Conservation (phyloP, 208 protist species). For the Wallacemonas rigidus region DNA sequence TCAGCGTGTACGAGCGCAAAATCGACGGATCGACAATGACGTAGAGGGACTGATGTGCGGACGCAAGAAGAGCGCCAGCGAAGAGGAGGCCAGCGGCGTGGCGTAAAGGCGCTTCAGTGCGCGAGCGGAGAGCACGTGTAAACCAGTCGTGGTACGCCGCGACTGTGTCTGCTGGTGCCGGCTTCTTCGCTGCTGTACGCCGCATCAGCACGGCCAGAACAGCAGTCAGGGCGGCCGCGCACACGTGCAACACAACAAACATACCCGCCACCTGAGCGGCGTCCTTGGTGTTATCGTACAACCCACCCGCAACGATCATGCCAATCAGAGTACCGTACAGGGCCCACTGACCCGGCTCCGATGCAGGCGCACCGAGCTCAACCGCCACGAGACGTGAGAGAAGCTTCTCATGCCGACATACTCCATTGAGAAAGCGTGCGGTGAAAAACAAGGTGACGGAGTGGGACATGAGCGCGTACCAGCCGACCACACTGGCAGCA, state of each 20-base stretch:
- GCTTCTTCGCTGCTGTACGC: too few species aligned
- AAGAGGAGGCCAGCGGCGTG: background rate
- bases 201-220: background rate
- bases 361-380: constrained; percentile 16
- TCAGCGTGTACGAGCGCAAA: background rate
- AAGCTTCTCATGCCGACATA: constrained; percentile 60
- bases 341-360: background rate
- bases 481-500: constrained; percentile 24
- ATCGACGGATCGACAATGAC: constrained; percentile 14
- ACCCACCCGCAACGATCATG: constrained; percentile 31
- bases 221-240: constrained; percentile 23
- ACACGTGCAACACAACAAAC: constrained; percentile 26
- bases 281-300: constrained; percentile 28
- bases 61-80: constrained; percentile 2
- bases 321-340: constrained; percentile 36
- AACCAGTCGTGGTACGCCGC: background rate
- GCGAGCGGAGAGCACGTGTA: background rate
- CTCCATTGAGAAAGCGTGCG: constrained; percentile 53
- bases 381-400: constrained; percentile 26
- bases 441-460: constrained; percentile 52
- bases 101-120: background rate
- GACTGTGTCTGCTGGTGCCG: background rate
- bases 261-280: constrained; percentile 23
- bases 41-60: constrained; percentile 9
- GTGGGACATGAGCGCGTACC: constrained; percentile 32